Evolutionary conservation across 106 monocot genomes (phyloP).

Genomic region (Agapanthus africanus): DNA sequence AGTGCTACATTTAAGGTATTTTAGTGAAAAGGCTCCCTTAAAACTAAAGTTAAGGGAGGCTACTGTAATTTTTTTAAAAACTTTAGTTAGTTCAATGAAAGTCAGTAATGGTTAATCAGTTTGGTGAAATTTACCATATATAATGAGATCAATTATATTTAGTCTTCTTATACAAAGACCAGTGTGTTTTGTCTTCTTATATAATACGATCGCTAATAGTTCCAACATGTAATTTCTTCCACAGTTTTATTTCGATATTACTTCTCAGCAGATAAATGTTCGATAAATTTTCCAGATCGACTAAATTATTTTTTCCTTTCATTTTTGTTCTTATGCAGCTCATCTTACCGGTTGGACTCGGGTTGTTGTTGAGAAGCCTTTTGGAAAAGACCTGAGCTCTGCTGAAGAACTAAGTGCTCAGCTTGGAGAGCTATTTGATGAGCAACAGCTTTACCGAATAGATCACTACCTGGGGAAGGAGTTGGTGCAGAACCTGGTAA

Average conservation of each 20-base stretch:
- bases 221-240: neutral
- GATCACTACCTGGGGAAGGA: slow-evolving; percentile 99
- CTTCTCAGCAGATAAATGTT: neutral
- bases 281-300: neutral
- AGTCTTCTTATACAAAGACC: too few relatives aligned
- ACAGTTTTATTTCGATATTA: neutral
- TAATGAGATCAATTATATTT: too few relatives aligned
- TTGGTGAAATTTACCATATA: too few relatives aligned
- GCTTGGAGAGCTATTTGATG: slow-evolving; percentile 85
- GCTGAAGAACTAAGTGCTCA: slow-evolving; percentile 86
- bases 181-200: neutral
- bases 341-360: slow-evolving; percentile 89
- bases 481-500: slow-evolving; percentile 95
- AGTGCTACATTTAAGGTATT: too few relatives aligned
- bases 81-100: too few relatives aligned
- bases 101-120: too few relatives aligned
- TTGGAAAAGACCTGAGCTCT: slow-evolving; percentile 88
- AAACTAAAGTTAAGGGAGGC: too few relatives aligned
- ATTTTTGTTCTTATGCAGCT: slow-evolving; percentile 33
- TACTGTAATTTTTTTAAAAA: too few relatives aligned
- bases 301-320: neutral
- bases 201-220: neutral
- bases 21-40: too few relatives aligned
- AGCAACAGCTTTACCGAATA: slow-evolving; percentile 85
- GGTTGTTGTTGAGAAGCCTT: slow-evolving; percentile 94